phyloP scores from a whole-genome alignment of 2,329 filamentous ascomycete species.

The Mariannaea sp. region DNA sequence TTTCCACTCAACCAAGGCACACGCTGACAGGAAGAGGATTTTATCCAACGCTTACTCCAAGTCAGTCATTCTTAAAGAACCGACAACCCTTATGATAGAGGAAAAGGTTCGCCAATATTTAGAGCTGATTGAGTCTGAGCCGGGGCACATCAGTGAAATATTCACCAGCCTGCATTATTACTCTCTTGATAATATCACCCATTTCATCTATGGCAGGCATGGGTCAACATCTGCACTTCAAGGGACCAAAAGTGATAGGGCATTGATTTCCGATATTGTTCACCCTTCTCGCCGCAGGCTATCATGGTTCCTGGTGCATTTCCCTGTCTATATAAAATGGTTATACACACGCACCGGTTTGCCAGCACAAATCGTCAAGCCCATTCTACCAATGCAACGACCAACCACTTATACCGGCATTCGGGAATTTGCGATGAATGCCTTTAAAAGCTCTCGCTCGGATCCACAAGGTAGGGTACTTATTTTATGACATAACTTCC shows the following conservation, averaged over 20 bases:
- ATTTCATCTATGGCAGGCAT: slow-evolving; percentile 24
- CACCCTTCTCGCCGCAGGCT: slow-evolving; percentile 26
- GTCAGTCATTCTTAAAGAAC: slow-evolving; percentile 42
- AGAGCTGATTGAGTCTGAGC: slow-evolving; percentile 16
- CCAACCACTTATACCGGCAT: slow-evolving; percentile 28
- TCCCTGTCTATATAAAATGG: slow-evolving; percentile 22
- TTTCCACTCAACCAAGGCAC: slow-evolving; percentile 48
- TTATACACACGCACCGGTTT: slow-evolving; percentile 18
- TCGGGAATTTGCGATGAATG: slow-evolving; percentile 17
- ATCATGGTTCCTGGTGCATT: slow-evolving; percentile 23
- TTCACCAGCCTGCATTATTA: slow-evolving; percentile 30
- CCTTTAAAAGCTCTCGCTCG: slow-evolving; percentile 18
- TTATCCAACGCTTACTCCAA: slow-evolving; percentile 59
- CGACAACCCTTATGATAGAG: slow-evolving; percentile 26
- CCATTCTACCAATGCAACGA: slow-evolving; percentile 27
- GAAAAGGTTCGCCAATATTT: slow-evolving; percentile 20
- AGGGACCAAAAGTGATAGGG: slow-evolving; percentile 16
- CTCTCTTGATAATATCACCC: slow-evolving; percentile 24
- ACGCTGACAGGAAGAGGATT: slow-evolving; percentile 57
- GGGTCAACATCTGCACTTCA: slow-evolving; percentile 22
- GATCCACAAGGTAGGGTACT: not conserved
- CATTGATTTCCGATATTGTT: slow-evolving; percentile 24
- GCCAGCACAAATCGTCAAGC: not conserved
- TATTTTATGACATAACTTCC: too few species aligned
- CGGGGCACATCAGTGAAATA: slow-evolving; percentile 21